Conservation (phyloP, 2,329 filamentous ascomycete genomes). For the Microdochium trichocladiopsis region DNA sequence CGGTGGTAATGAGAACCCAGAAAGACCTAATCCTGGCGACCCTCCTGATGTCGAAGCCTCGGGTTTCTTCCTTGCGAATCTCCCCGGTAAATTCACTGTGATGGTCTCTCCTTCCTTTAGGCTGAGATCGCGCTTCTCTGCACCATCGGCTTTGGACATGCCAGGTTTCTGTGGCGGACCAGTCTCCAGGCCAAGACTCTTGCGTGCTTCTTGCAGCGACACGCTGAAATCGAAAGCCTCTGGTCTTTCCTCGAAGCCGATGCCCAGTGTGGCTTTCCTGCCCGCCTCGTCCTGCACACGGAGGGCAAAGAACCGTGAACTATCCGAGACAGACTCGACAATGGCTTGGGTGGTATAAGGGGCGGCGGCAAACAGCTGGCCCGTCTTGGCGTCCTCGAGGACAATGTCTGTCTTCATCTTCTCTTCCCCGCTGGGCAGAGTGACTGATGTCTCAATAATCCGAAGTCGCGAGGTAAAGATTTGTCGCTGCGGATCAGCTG, state of each 20-base stretch:
- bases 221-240: slow-evolving; percentile 85
- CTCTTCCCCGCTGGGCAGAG: slow-evolving; percentile 35
- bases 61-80: slow-evolving; percentile 41
- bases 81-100: slow-evolving; percentile 66
- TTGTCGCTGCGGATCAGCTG: slow-evolving; percentile 58
- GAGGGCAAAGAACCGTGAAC: slow-evolving; percentile 77
- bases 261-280: slow-evolving; percentile 70
- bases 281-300: slow-evolving; percentile 70
- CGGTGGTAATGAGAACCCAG: slow-evolving; percentile 67
- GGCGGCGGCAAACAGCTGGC: slow-evolving; percentile 75
- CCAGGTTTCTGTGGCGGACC: slow-evolving; percentile 24
- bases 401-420: slow-evolving; percentile 67
- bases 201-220: slow-evolving; percentile 69
- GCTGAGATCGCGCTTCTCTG: slow-evolving; percentile 69
- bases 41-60: slow-evolving; percentile 17
- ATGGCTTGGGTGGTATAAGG: slow-evolving; percentile 61
- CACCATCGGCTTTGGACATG: slow-evolving; percentile 29
- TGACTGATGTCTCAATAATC: slow-evolving; percentile 65
- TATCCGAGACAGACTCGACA: slow-evolving; percentile 75
- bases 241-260: slow-evolving; percentile 81
- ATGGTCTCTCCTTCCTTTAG: slow-evolving; percentile 88
- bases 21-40: slow-evolving; percentile 23
- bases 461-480: slow-evolving; percentile 84
- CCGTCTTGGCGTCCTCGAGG: slow-evolving; percentile 67
- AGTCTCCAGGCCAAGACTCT: slow-evolving; percentile 57